Evolutionary conservation across 202 grass and related monocot genomes (phyloP), one percentile per base, ranked within the genome.

Genomic region (Sporobolus alterniflorus): DNA sequence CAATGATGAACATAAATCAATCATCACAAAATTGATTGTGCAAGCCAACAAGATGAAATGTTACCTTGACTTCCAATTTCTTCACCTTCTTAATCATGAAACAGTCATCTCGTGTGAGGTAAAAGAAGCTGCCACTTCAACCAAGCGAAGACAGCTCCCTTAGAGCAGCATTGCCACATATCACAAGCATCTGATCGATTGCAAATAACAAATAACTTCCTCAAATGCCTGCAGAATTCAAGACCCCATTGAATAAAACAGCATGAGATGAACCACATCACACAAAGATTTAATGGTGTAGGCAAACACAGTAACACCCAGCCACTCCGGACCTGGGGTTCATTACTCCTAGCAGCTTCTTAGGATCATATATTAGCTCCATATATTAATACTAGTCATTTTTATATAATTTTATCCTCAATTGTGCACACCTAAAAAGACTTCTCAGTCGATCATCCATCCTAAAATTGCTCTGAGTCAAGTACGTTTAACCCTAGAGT

Each of bases 11-110:
- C 1, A 60, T 34, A 52, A 54, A 69, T 1, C 3, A 77, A 41
- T 30, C 20, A 50, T 50, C 79, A 62, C 8, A 51, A 51, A 14
- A 52, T 71, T 81, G 64, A 39, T 39, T 3, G 28, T 48, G 9
- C 15, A 76, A 22, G 12, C 1, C 16, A 30, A 3, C 46, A 34
- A 57, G 28, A 83, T 22, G 28, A 4, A 48, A 73, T 29, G 82
- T 57, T 86, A 97, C 97, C 93, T 99, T 99, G 26, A 99, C 97
- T 92, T 99, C 97, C 21, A 93, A 99, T 81, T 97, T 99, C 60
- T 84, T 99, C 76, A 99, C 93, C 0, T 93, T 97, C 71, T 99
- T 99, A 79, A 99, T 97, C 88, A 99, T 99, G 89, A 99, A 97
- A 10, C 93, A 71, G 16, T 96, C 97, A 66, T 97, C 93, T 76